Evolutionary conservation across 148 eudicot genomes (phyloP), one percentile per base, ranked within the genome.

Genomic region (Euryodendron excelsum): DNA sequence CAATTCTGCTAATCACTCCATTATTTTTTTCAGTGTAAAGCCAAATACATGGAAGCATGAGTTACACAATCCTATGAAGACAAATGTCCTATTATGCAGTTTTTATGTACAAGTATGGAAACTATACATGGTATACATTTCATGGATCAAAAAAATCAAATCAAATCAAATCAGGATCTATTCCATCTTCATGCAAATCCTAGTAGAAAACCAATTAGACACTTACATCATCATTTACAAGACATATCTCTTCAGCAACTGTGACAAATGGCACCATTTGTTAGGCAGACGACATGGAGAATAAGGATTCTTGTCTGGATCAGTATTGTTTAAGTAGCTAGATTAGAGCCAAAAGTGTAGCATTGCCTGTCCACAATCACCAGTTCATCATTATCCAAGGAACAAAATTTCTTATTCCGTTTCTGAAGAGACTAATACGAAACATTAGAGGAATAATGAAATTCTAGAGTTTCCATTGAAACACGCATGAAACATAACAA

Each of bases 341-440:
- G 72, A 67, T 85, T 81, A 90, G 23, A 88, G 82, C 94, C 92
- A 88, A 82, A 93, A 93, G 64, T 90, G 82, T 41, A 87, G 83
- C 93, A 93, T 87, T 77, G 89, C 96, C 99, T 93, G 93, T 79
- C 33, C 68, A 85, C 10, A 39, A 79, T 50, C 64, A 8, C 47
- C 45, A 47, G 45, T 1, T 8, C 12, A 63, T 36, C 37, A 69
- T n/a, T n/a, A n/a, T n/a, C n/a, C n/a, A n/a, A n/a, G n/a, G n/a
- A n/a, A n/a, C n/a, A n/a, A n/a, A n/a, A n/a, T n/a, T n/a, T n/a
- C n/a, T n/a, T n/a, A n/a, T n/a, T n/a, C n/a, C n/a, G n/a, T n/a
- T n/a, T n/a, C n/a, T n/a, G n/a, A n/a, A n/a, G n/a, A n/a, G n/a
- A n/a, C n/a, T n/a, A n/a, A n/a, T n/a, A n/a, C n/a, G n/a, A n/a